Evolutionary conservation across 495 filamentous ascomycete genomes (phyloP), one percentile per base, ranked within the genome.

Genomic region (Cladorrhinum samala): DNA sequence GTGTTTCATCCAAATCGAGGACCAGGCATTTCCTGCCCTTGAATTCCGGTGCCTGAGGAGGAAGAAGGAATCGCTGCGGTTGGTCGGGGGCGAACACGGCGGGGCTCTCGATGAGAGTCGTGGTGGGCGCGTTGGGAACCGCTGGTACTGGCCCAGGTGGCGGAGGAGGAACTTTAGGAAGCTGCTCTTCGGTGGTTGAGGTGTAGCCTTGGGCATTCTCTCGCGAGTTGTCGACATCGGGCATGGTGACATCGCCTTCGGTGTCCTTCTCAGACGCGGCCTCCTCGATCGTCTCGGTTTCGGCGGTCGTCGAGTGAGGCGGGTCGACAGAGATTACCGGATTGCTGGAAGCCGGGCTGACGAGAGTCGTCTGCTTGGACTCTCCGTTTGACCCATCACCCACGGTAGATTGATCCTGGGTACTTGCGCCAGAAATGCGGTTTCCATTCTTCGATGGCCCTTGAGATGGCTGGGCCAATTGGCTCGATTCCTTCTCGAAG

Each of bases 1-100:
- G 72, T n/a, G 94, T 99, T 68, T 99, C 93, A 58, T 99, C 93
- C 42, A 99, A 72, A 73, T 99, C 93, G 20, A 99, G 77, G 14
- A 99, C 92, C 40, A 99, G 74, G 62, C 94, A 97, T 68, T 99
- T 99, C 63, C 85, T 84, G 19, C 89, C 87, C 54, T 84, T 82
- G 59, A 93, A 81, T 56, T 85, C 83, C 13, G 90, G 85, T 16
- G 82, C 72, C 44, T 90, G 74, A 9, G 91, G 87, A 14, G 89
- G 89, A 46, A 97, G 72, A 25, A 99, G 75, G 73, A 78, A 94
- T 58, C 86, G 84, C 51, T 85, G 33, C 69, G 72, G 57, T 54
- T 77, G 72, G 13, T 75, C 73, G 17, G 60, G 56, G 43, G 59
- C 63, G 4, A 69, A 49, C 23, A 55, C 63, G 9, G 70, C 62